Evolutionary conservation across 192 early-diverging fungal genomes (phyloP), one percentile per base, ranked within the genome.

Genomic region (Podila epigama): DNA sequence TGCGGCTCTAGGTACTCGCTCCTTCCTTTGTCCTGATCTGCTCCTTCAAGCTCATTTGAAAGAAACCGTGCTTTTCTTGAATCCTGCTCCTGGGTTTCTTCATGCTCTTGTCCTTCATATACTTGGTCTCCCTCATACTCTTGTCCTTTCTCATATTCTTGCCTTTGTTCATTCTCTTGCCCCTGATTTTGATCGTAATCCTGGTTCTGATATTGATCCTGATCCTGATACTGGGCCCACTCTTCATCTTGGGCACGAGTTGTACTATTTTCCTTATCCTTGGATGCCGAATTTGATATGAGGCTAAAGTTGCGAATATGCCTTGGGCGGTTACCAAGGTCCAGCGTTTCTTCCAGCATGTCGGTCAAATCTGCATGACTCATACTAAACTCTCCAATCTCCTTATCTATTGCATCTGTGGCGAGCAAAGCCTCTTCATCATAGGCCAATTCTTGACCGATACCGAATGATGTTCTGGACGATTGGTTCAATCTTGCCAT

Each of bases 251-350:
- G 8, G 5, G 52, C 31, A 11, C 28, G 6, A 54, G 52, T 6
- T 10, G 27, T 54, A 5, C 48, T 22, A 25, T 33, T 18, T 15
- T 70, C 31, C 4, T 50, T 55, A 42, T 57, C 32, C 55, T 32
- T 16, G 7, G 44, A 51, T 29, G 44, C 62, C 13, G 34, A 36
- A 7, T 51, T 50, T 2, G 63, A 66, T 4, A 41, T 44, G 2
- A 48, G 56, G 0, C 59, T 75, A 37, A 75, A 62, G 18, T 75
- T 65, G 9, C 37, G 64, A 31, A 75, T 51, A 33, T 68, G 59
- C 37, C 27, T 4, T 16, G 53, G 28, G 16, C 58, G 44, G 25
- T 18, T 18, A 35, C 22, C 55, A 51, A 54, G 37, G 13, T 34
- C 34, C 2, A 41, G 35, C 1, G 40, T 27, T 11, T 54, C 35